Conservation (phyloP, 2,329 filamentous ascomycete genomes). For the Phymatotrichopsis omnivora region DNA sequence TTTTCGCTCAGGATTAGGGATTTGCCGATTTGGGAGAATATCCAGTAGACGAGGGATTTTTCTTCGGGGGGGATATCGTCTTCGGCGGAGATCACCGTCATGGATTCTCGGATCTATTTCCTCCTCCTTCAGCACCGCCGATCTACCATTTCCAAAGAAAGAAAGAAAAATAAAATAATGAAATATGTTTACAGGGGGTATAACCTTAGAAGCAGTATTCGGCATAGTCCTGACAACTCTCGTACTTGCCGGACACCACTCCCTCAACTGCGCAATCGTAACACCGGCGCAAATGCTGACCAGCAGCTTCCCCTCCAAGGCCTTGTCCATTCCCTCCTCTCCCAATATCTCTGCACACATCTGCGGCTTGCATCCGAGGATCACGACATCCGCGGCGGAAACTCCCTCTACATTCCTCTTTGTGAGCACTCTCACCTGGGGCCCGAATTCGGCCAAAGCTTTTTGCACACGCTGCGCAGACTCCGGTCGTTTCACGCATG, state of each 20-base stretch:
- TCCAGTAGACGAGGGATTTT: conserved; percentile 55
- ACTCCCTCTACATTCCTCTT: conserved; percentile 62
- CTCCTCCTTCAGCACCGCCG: too few relatives aligned
- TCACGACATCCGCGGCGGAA: conserved; percentile 57
- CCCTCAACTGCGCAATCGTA: conserved; percentile 55
- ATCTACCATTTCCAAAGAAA: too few relatives aligned
- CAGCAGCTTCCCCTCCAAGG: conserved; percentile 67
- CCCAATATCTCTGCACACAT: conserved; percentile 59
- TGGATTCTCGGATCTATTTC: conserved; percentile 63
- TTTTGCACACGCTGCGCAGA: conserved; percentile 58
- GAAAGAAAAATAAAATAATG: too few relatives aligned
- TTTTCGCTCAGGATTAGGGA: conserved; percentile 56
- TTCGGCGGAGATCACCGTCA: conserved; percentile 63
- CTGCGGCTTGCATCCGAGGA: conserved; percentile 73
- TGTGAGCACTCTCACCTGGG: conserved; percentile 53
- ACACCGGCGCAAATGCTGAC: conserved; percentile 75
- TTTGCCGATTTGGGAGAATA: conserved; percentile 64
- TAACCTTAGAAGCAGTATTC: conserved; percentile 57
- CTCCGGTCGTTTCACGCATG: conserved; percentile 62
- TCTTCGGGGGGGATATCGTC: conserved; percentile 47
- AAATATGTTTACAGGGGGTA: too few relatives aligned
- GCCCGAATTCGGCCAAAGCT: conserved; percentile 42
- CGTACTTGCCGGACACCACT: conserved; percentile 40
- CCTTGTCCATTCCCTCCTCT: conserved; percentile 57
- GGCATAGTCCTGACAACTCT: conserved; percentile 70